A percentile compares a stretch with the other conserved stretches of the same genome.
These are phyloP conservation scores for Salvia miltiorrhiza DNA, from an alignment of 257 asterid species.

Conservation along the genomic window DNA sequence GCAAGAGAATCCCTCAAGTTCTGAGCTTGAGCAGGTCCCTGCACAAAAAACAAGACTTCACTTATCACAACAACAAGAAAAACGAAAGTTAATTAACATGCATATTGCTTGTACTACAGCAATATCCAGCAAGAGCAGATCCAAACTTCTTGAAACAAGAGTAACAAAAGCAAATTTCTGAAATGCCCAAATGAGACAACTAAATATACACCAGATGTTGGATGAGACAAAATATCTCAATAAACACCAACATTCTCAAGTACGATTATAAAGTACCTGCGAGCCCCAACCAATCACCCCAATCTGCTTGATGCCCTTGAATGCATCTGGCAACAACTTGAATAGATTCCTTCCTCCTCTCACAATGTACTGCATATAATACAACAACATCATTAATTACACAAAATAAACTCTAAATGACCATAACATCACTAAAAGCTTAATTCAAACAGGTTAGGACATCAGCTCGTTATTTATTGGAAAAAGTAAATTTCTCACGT, in stretches of 20 bases:
- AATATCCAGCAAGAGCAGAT: neutral
- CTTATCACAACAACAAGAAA: neutral
- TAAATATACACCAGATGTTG: neutral
- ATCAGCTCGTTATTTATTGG: neutral
- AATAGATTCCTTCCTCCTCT: constrained; percentile 95
- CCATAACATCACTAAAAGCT: neutral
- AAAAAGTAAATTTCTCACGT: neutral
- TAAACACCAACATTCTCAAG: neutral
- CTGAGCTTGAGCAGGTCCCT: constrained; percentile 99
- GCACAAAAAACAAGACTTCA: neutral
- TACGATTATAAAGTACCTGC: constrained; percentile 43
- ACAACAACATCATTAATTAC: constrained; percentile 2
- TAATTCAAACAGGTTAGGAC: neutral
- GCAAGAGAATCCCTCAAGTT: constrained; percentile 81
- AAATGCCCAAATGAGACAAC: neutral
- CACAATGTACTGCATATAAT: constrained; percentile 69
- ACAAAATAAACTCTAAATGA: neutral
- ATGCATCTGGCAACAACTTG: constrained; percentile 78
- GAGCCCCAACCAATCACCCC: constrained; percentile 99
- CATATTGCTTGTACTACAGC: neutral
- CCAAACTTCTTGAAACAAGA: neutral
- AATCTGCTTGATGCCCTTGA: constrained; percentile 91
- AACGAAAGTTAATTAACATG: neutral
- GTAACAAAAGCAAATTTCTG: neutral
- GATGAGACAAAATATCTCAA: neutral